Evolutionary conservation across 768 basidiomycete genomes (phyloP).

Genomic region (Astraeus odoratus): DNA sequence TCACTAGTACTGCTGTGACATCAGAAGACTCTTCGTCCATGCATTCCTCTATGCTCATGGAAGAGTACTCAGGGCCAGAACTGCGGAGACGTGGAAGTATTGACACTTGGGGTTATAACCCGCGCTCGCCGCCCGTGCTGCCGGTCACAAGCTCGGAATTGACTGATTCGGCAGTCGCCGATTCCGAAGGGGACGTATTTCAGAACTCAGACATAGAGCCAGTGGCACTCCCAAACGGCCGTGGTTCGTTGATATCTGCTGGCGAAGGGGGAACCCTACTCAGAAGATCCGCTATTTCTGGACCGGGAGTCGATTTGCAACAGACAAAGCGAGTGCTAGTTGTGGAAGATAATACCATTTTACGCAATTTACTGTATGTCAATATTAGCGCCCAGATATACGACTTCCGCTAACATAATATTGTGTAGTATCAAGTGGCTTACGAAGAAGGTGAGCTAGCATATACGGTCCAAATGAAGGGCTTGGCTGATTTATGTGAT

Average conservation of each 20-base stretch:
- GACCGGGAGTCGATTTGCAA: conserved; percentile 39
- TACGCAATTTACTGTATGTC: conserved; percentile 77
- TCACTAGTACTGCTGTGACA: conserved; percentile 11
- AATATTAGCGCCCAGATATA: conserved; percentile 1
- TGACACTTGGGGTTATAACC: conserved; percentile 20
- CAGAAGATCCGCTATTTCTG: conserved; percentile 46
- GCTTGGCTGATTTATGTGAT: conserved; percentile 1
- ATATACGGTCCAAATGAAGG: not conserved
- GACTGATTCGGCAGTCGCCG: conserved; percentile 14
- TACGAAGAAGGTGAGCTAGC: conserved; percentile 38
- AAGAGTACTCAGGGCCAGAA: conserved; percentile 16
- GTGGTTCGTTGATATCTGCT: conserved; percentile 42
- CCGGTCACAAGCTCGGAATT: conserved; percentile 8
- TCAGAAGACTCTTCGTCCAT: conserved; percentile 23
- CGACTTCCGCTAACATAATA: conserved; percentile 8
- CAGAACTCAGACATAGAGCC: conserved; percentile 11
- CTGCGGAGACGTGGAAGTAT: conserved; percentile 29
- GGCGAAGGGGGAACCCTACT: conserved; percentile 62
- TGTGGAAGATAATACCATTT: conserved; percentile 86
- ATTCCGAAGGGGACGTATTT: conserved; percentile 27
- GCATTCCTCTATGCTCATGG: conserved; percentile 23
- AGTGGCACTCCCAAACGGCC: conserved; percentile 7
- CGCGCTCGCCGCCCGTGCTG: conserved; percentile 4
- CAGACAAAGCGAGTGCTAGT: conserved; percentile 62
- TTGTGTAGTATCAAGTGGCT: conserved; percentile 54